phyloP scores from a whole-genome alignment of 2,329 filamentous ascomycete species.

The Fusarium sp. region DNA sequence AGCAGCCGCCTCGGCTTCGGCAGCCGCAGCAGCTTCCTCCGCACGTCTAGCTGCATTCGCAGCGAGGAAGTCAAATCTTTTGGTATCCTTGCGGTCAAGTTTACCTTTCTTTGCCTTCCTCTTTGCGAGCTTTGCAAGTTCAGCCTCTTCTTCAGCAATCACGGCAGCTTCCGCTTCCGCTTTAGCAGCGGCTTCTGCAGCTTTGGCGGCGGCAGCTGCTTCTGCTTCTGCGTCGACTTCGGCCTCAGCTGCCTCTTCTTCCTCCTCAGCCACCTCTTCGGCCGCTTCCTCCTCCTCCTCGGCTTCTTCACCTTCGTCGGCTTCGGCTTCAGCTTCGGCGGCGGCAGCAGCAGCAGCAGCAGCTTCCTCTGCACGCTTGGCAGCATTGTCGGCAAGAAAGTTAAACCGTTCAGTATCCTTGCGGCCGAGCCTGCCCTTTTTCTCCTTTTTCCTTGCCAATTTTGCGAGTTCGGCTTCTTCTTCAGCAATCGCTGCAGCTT shows the following conservation, averaged over 20 bases:
- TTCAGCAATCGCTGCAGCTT: slow-evolving; percentile 44
- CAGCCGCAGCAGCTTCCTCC: slow-evolving; percentile 40
- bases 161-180: slow-evolving; percentile 44
- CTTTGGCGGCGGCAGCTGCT: slow-evolving; percentile 35
- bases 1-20: slow-evolving; percentile 31
- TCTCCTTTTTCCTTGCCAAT: slow-evolving; percentile 51
- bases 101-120: slow-evolving; percentile 52
- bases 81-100: slow-evolving; percentile 39
- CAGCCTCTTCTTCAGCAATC: slow-evolving; percentile 48
- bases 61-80: slow-evolving; percentile 25
- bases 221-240: slow-evolving; percentile 45
- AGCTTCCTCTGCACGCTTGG: slow-evolving; percentile 42
- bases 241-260: slow-evolving; percentile 26
- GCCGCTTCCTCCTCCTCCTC: slow-evolving; percentile 27
- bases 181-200: slow-evolving; percentile 15
- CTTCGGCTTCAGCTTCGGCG: slow-evolving; percentile 25
- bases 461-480: slow-evolving; percentile 55
- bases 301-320: not conserved
- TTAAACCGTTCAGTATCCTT: slow-evolving; percentile 37
- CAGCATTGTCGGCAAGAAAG: slow-evolving; percentile 17
- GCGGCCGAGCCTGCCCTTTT: slow-evolving; percentile 49
- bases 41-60: slow-evolving; percentile 29
- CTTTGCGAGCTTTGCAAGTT: slow-evolving; percentile 55
- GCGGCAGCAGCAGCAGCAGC: slow-evolving; percentile 26
- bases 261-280: slow-evolving; percentile 46